Evolutionary conservation across 306 rosid species (phyloP).

Genomic region (Ziziphus jujuba): DNA sequence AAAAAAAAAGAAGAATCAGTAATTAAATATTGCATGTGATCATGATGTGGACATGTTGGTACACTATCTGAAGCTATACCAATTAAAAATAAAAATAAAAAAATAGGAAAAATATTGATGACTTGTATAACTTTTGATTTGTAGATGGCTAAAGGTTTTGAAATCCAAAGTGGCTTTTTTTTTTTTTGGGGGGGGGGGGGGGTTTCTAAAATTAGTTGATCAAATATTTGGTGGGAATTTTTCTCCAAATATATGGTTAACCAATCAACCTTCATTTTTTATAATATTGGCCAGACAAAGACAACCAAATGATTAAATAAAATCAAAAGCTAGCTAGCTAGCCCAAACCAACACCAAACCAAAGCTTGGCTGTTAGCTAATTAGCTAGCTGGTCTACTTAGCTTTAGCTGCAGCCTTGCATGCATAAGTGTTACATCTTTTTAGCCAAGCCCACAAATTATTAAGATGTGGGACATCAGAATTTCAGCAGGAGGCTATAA

Average conservation of each 20-base stretch:
- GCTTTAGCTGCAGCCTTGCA: not conserved
- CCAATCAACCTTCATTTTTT: not conserved
- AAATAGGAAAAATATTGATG: too few species aligned
- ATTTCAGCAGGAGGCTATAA: slow-evolving; percentile 50
- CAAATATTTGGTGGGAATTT: not conserved
- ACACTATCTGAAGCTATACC: too few species aligned
- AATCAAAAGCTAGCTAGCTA: not conserved
- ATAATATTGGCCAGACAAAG: not conserved
- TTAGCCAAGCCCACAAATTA: not conserved
- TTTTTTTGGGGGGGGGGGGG: too few species aligned
- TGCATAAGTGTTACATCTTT: slow-evolving; percentile 14
- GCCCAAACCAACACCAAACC: not conserved
- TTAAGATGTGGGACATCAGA: not conserved
- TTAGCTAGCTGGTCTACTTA: not conserved
- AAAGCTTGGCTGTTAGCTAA: not conserved
- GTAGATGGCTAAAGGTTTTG: too few species aligned
- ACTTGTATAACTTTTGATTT: too few species aligned
- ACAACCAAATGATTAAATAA: not conserved
- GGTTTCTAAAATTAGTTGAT: not conserved
- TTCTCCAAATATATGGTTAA: not conserved
- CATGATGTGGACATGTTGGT: too few species aligned
- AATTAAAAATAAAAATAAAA: too few species aligned
- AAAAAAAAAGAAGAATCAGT: too few species aligned
- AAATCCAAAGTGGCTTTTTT: not conserved
- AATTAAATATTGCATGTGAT: too few species aligned